A percentile compares a stretch with the other conserved stretches of the same genome.
These are phyloP conservation scores for Russula sp. DNA, from an alignment of 768 basidiomycete species.

Conservation along the genomic window DNA sequence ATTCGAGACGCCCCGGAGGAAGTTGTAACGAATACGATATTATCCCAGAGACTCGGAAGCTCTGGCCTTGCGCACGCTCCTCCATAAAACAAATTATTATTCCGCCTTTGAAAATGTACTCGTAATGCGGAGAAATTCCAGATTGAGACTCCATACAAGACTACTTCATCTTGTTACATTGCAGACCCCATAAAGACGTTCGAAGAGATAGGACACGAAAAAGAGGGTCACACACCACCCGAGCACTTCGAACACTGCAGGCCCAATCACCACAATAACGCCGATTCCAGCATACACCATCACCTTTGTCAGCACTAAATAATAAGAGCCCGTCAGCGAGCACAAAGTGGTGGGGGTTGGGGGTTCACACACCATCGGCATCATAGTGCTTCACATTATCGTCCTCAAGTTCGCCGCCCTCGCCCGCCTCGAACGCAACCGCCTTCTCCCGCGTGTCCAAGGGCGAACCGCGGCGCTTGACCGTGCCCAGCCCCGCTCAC, in stretches of 20 bases:
- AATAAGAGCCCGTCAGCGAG: slow-evolving; percentile 3
- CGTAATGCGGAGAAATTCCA: too few relatives aligned
- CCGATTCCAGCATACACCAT: slow-evolving; percentile 88
- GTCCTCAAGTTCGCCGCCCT: slow-evolving; percentile 24
- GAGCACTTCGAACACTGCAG: slow-evolving; percentile 59
- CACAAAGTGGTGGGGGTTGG: too few relatives aligned
- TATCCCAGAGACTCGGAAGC: too few relatives aligned
- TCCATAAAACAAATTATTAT: too few relatives aligned
- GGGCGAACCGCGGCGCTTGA: slow-evolving; percentile 20
- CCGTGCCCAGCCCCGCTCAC: slow-evolving; percentile 35
- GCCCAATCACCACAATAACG: slow-evolving; percentile 55
- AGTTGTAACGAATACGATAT: too few relatives aligned
- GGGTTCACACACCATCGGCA: slow-evolving; percentile 60
- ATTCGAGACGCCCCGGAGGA: too few relatives aligned
- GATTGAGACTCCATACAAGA: too few relatives aligned
- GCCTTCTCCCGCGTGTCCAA: slow-evolving; percentile 13
- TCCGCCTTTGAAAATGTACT: too few relatives aligned
- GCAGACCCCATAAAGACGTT: too few relatives aligned
- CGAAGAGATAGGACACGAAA: too few relatives aligned
- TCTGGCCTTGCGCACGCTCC: too few relatives aligned
- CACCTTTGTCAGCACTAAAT: slow-evolving; percentile 78
- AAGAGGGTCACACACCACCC: slow-evolving; percentile 45
- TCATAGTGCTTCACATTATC: slow-evolving; percentile 71
- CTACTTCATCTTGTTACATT: too few relatives aligned
- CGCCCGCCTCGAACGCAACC: slow-evolving; percentile 18